A percentile compares a stretch with the other conserved stretches of the same genome.
phyloP scores from a whole-genome alignment of 306 rosid species.

The Vicia faba region DNA sequence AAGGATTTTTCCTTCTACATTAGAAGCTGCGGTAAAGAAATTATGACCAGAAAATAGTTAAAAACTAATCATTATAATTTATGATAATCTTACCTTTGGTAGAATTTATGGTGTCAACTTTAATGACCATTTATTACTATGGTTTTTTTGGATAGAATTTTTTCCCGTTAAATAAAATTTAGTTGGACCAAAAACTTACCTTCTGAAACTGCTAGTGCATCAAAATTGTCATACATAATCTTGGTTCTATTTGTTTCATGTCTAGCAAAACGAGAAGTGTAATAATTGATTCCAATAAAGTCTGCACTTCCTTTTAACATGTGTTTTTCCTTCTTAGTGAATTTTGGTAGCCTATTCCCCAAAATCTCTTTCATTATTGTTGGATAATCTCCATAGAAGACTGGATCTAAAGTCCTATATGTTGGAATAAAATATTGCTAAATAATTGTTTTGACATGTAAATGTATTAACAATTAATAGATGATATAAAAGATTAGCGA shows the following conservation, averaged over 20 bases:
- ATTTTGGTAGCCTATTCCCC: conserved; percentile 40
- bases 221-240: background rate
- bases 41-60: background rate
- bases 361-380: conserved; percentile 37
- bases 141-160: too few relatives aligned
- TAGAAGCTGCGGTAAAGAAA: background rate
- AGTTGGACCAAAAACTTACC: background rate
- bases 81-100: background rate
- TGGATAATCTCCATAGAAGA: conserved; percentile 42
- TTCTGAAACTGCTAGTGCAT: background rate
- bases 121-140: too few relatives aligned
- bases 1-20: conserved; percentile 23
- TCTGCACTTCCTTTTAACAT: conserved; percentile 37
- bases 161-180: too few relatives aligned
- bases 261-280: conserved; percentile 37
- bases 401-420: conserved; percentile 40
- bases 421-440: too few relatives aligned
- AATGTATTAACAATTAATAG: too few relatives aligned
- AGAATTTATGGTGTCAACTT: too few relatives aligned
- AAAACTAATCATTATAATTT: background rate
- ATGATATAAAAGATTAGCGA: too few relatives aligned
- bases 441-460: too few relatives aligned
- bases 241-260: conserved; percentile 9
- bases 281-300: conserved; percentile 48
- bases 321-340: conserved; percentile 30